A percentile compares a stretch with the other conserved stretches of the same genome.
Conservation (phyloP, 1,284 basidiomycete species). For the Rhodofomes roseus region DNA sequence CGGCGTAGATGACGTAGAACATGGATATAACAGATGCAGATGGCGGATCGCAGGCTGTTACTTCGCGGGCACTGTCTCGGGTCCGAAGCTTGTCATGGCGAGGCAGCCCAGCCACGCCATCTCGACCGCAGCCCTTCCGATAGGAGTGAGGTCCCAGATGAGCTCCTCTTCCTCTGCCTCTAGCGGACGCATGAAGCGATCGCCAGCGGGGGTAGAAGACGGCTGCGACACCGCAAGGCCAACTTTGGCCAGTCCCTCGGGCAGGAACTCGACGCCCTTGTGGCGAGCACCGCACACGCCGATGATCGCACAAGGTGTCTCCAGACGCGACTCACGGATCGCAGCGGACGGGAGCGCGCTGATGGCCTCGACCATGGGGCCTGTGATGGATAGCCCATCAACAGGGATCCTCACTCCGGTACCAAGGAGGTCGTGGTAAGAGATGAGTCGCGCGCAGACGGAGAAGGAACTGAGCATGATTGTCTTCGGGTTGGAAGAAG, state of each 20-base stretch:
- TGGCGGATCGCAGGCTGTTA: not conserved
- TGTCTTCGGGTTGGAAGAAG: constrained; percentile 33
- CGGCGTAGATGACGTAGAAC: not conserved
- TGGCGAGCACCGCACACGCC: constrained; percentile 62
- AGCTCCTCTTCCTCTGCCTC: constrained; percentile 36
- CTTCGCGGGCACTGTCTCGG: not conserved
- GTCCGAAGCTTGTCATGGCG: constrained; percentile 64
- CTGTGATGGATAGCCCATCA: constrained; percentile 62
- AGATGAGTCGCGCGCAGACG: constrained; percentile 63
- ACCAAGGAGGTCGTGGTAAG: constrained; percentile 62
- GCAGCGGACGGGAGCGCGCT: constrained; percentile 34
- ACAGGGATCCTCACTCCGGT: constrained; percentile 71
- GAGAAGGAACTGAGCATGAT: constrained; percentile 59
- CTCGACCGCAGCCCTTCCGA: constrained; percentile 74
- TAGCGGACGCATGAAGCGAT: constrained; percentile 19
- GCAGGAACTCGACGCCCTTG: constrained; percentile 62
- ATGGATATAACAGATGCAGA: not conserved
- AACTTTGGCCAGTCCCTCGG: constrained; percentile 65
- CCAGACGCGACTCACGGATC: constrained; percentile 29
- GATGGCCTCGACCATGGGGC: constrained; percentile 56
- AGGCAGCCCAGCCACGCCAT: constrained; percentile 80
- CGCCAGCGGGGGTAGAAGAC: constrained; percentile 10
- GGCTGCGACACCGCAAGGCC: constrained; percentile 46
- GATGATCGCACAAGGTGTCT: constrained; percentile 42
- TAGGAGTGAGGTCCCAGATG: constrained; percentile 53